Base-by-base conservation (phyloP, 805 yeast species). In the Candida succiphila region DNA sequence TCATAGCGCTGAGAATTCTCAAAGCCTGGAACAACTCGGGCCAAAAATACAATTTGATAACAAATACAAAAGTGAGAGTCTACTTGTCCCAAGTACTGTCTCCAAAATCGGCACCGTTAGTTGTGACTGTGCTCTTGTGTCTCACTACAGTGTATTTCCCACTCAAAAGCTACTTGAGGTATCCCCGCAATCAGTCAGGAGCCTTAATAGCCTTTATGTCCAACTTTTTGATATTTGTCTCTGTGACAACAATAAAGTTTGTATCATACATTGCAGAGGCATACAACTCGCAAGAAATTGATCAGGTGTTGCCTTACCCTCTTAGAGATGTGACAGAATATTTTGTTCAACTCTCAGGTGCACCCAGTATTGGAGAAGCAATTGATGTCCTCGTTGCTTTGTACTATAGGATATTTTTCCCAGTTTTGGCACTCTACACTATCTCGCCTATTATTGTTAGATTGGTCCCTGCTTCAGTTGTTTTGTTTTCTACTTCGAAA, bases 21-120 rank as follows among this genome's bases (percentile, higher is more conserved):
- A 67, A 92, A 36, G 79, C 85, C 2, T 92, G 96, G 95, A 83
- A 80, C 48, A 80, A 79, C 43, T 75, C 89, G 33, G 97, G 97
- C 1, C 96, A 88, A 48, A 92, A 92, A 43, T 78, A 69, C 49
- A 62, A 61, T 34, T 31, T 56, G n/a, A 59, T 65, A 28, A 65
- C 70, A 13, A 66, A 66, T 15, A 53, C 63, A 30, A 75, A 75
- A 27, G 43, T 80, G 4, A 61, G 73, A 0, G 50, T 65, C 1
- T 59, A 58, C 27, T 48, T 87, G 3, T 41, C 48, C 4, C 30
- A 32, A n/a, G 26, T 40, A 9, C 28, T 53, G 9, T 38, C 49
- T 3, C 29, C 47, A 1, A 7, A 27, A 3, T 23, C 30, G 12
- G 57, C 56, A 1, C 57, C 59, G 4, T 27, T 34, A 10, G 33